phyloP scores from a whole-genome alignment of 208 protist genomes.

The Trypanosoma rangeli region DNA sequence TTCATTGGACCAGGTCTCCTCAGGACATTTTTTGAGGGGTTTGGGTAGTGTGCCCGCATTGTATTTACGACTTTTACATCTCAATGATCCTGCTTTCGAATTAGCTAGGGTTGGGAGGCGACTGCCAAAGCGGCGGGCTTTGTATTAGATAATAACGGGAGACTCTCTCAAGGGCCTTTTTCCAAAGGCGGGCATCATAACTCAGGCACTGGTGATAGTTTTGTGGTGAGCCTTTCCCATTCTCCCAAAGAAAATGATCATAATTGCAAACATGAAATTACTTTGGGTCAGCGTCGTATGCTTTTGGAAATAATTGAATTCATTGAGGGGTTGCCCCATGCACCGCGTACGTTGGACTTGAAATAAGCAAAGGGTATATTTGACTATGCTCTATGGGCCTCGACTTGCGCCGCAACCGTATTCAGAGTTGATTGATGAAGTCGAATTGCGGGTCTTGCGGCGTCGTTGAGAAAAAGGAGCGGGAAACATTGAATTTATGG shows the following conservation, averaged over 20 bases:
- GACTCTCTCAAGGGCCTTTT: background rate
- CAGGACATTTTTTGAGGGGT: background rate
- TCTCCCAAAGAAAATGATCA: background rate
- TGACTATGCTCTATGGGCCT: conserved; percentile 46
- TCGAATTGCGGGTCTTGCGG: conserved; percentile 38
- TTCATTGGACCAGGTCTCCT: background rate
- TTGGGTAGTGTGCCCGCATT: background rate
- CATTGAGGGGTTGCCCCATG: conserved; percentile 28
- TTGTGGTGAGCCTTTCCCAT: background rate
- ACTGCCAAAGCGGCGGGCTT: background rate
- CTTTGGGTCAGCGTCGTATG: conserved; percentile 21
- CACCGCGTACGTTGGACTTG: conserved; percentile 30
- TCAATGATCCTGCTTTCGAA: conserved; percentile 3
- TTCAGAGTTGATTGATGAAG: conserved; percentile 54
- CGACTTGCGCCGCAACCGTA: conserved; percentile 40
- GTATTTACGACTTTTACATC: background rate
- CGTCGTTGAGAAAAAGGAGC: background rate
- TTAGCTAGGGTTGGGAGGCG: background rate
- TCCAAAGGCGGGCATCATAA: background rate
- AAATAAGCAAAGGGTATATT: conserved; percentile 47
- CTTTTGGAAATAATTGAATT: conserved; percentile 43
- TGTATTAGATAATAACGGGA: background rate
- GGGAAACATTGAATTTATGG: background rate
- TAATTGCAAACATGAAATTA: background rate
- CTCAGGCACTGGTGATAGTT: background rate